These are phyloP conservation scores for Nelumbo lutea DNA, from an alignment of 164 flowering plant genomes.

Conservation along the genomic window DNA sequence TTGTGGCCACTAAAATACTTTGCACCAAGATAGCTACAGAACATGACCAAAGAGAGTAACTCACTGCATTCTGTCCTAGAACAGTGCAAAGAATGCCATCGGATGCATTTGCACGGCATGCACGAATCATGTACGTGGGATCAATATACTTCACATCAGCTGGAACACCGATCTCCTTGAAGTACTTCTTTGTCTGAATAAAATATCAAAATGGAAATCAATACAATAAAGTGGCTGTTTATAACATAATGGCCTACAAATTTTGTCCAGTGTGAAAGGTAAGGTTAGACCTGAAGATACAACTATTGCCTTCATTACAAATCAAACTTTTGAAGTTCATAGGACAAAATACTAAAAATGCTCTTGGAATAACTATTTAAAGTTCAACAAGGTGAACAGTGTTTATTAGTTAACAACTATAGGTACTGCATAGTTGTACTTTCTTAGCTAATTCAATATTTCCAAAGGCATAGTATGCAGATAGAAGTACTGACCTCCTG, in stretches of 20 bases:
- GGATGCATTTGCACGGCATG: constrained; percentile 90
- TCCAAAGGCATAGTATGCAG: neutral
- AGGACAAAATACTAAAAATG: no score
- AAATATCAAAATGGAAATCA: constrained; percentile 3
- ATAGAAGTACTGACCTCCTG: constrained; percentile 60
- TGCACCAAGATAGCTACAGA: no score
- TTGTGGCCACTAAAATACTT: no score
- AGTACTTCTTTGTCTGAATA: constrained; percentile 63
- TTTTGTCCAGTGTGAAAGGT: no score
- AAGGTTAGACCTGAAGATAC: no score
- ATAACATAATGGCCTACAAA: neutral
- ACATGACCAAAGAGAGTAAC: no score
- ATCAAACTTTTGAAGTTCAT: neutral
- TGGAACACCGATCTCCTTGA: constrained; percentile 57
- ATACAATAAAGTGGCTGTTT: neutral
- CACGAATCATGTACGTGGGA: constrained; percentile 92
- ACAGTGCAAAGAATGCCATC: constrained; percentile 89
- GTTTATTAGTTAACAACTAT: no score
- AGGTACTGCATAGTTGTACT: no score
- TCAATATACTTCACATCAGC: constrained; percentile 92
- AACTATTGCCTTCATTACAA: neutral
- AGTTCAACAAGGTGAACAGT: no score
- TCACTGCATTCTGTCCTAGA: constrained; percentile 81
- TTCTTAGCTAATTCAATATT: neutral
- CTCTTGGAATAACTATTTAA: no score